These are phyloP conservation scores for Globisporangium cylindrosporum DNA, from an alignment of 352 stramenopile genomes.

Conservation along the genomic window DNA sequence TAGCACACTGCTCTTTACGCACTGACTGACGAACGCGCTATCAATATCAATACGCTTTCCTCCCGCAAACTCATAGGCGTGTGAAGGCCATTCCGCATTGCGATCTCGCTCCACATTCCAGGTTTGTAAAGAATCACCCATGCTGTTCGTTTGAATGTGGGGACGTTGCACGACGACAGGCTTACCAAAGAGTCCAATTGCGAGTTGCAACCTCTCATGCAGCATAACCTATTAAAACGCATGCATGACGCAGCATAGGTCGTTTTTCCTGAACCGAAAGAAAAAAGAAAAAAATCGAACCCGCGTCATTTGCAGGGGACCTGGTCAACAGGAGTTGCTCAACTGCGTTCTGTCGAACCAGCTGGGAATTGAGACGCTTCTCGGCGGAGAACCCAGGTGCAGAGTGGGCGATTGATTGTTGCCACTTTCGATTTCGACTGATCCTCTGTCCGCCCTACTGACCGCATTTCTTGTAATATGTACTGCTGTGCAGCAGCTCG, in stretches of 20 bases:
- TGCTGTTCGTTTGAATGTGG: background rate
- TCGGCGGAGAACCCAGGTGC: background rate
- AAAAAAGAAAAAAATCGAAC: background rate
- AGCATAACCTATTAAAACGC: background rate
- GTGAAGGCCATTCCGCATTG: too few species aligned
- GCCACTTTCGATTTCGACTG: background rate
- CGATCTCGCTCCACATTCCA: background rate
- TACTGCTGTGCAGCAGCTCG: background rate
- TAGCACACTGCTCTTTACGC: background rate
- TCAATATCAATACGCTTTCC: too few species aligned
- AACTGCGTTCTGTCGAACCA: background rate
- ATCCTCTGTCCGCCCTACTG: background rate
- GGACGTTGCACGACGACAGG: background rate
- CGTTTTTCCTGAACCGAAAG: background rate
- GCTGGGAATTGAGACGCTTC: background rate
- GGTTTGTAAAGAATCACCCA: background rate
- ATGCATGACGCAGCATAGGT: background rate
- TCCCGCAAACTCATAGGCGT: too few species aligned
- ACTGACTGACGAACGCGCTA: background rate
- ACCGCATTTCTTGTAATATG: background rate
- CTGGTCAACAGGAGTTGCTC: background rate
- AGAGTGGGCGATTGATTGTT: background rate
- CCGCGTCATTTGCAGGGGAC: background rate
- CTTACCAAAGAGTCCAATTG: background rate
- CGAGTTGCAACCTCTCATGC: background rate